Base-by-base conservation (phyloP, 2,329 filamentous ascomycete genomes). In the Sporothrix luriei region DNA sequence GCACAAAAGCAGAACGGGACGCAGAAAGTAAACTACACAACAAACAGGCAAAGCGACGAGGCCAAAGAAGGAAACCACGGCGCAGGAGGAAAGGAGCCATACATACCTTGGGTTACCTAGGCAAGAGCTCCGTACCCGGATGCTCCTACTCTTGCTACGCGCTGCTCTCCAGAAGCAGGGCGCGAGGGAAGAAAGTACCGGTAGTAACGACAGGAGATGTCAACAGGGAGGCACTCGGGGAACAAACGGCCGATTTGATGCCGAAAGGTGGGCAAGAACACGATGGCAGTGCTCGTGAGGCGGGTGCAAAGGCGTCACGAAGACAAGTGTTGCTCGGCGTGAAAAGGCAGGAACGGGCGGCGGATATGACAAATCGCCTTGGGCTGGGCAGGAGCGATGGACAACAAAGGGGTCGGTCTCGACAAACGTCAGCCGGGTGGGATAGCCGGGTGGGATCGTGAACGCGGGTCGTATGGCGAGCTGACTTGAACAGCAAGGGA, bases 321-420 rank as follows among this genome's bases (percentile, higher is more conserved):
- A 21, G 26, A 4, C 38, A 48, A 29, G 19, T 11, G 19, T 16
- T 64, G 43, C 40, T 33, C 19, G 19, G 62, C 62, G 62, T 51
- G 16, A 49, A 51, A 19, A 3, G 26, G 46, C 46, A 65, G 62
- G 29, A 26, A 26, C 46, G 16, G 24, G 10, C 14, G 16, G 26
- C 11, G 4, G 26, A 19, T 19, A 11, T 29, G 38, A 21, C 62
- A 33, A 51, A 51, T 48, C 43, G 61, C 14, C 43, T 33, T 13
- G 16, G 49, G 29, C 16, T 43, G 6, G 26, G 62, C 51, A 65
- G 48, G 62, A 38, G 26, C 62, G n/a, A 65, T 51, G 43, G 19
- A 7, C 24, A n/a, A 33, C 21, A 29, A 11, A 11, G 11, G 4
- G 16, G 24, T n/a, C 40, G 48, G 16, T 11, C 26, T 49, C 19